Evolutionary conservation across 192 early-diverging fungal species (phyloP), one percentile per base, ranked within the genome.

Genomic region (Thamnidium elegans): DNA sequence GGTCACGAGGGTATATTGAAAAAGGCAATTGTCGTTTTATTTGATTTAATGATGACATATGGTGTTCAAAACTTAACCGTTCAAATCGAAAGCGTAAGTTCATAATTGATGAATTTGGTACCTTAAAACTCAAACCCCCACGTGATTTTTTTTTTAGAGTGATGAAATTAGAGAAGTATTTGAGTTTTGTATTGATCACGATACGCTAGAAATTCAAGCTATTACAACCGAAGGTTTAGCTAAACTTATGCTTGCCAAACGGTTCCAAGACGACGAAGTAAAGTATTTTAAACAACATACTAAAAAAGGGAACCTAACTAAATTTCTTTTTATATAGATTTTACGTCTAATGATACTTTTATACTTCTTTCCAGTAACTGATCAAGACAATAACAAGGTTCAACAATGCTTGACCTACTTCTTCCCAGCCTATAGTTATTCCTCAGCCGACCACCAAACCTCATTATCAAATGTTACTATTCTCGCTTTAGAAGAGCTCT

Each of bases 331-430:
- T 20, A 14, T 7, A 3, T 36, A 90, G 87, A 75, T 86, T 51
- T 72, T 96, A 51, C 81, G 90, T 44, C 77, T 84, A 67, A 67
- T 96, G 70, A 75, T 94, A n/a, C 73, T 92, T 0, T 70, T 93
- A 15, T 96, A 94, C 75, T 94, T 89, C 73, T 87, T 93, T 71
- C 89, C 90, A 92, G 89, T 7, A 74, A 44, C 19, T 13, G 58
- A 42, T n/a, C 4, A 66, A 10, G 65, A 54, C 34, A 94, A 93
- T 66, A 74, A 86, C 51, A 80, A 84, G 11, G 74, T 92, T 56
- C 79, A 89, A 1, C 93, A 94, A 68, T 96, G 93, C 64, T 79
- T 96, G n/a, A 84, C 81, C 20, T 96, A 94, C 69, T 96, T 96
- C 58, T 84, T 96, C 58, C 93, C 90, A 7, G 89, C 88, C 11